Evolutionary conservation across 1,284 basidiomycete genomes (phyloP), one percentile per base, ranked within the genome.

Genomic region (Tilletia setariae): DNA sequence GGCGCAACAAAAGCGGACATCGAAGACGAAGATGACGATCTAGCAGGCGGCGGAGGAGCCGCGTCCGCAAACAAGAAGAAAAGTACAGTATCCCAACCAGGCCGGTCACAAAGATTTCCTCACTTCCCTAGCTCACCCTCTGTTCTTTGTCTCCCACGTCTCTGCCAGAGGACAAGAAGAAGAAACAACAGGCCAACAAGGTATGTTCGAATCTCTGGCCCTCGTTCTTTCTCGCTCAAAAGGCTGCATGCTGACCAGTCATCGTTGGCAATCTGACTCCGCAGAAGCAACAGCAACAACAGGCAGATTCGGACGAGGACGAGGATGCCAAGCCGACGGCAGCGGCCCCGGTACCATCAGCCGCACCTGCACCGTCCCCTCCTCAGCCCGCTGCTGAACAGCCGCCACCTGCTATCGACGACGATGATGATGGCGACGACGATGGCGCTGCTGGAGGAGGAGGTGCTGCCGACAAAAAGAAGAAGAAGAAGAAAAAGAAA

Each of bases 401-500:
- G 25, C 19, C 67, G 1, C 15, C 44, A 21, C 66, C 56, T 0
- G 66, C 61, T 21, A 70, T 61, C 62, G 68, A 59, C 49, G 66
- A 47, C 28, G 61, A 67, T 16, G 69, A 70, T 4, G 77, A 78
- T 25, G 71, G 72, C 3, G 75, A 77, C 2, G 71, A 63, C 7
- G 72, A 64, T 32, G 76, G 64, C 2, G 70, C 68, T 0, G 70
- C 67, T 0, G 66, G 67, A 1, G 65, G 66, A 19, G 47, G 69
- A 28, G 66, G 51, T 11, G 70, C 70, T 3, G 66, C 65, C n/a
- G 75, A 78, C 62, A 76, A 81, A 68, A 79, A 82, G 74, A 80
- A 78, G 67, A 79, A 79, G 23, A 66, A 68, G 44, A 72, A 74
- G 30, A 72, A 71, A 72, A 74, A 70, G 67, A 69, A 65, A 43